These are phyloP conservation scores for Saccharomyces kudriavzevii DNA, from an alignment of 805 yeast species.

Conservation along the genomic window DNA sequence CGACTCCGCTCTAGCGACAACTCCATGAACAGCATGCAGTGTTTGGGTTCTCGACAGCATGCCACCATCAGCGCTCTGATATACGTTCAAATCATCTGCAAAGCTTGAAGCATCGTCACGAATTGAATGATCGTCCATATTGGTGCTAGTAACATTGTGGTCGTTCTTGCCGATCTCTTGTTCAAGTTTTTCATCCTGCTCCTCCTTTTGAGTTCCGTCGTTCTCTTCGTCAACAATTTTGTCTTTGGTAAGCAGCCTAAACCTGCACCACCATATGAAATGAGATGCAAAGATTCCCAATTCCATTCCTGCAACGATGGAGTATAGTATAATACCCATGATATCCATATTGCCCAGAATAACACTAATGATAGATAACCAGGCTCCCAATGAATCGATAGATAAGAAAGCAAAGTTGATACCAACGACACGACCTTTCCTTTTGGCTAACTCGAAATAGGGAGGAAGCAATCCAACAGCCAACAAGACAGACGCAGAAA, in stretches of 20 bases:
- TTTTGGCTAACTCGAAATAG: conserved; percentile 70
- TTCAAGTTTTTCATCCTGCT: not conserved
- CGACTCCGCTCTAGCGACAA: not conserved
- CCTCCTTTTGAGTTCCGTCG: not conserved
- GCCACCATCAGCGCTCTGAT: not conserved
- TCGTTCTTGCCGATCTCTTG: not conserved
- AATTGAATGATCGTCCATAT: not conserved
- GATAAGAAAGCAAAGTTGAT: conserved; percentile 72
- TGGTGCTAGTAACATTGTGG: not conserved
- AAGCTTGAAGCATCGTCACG: not conserved
- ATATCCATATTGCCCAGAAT: conserved; percentile 58
- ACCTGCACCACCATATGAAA: conserved; percentile 54
- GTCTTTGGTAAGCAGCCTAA: conserved; percentile 23
- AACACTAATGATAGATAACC: conserved; percentile 61
- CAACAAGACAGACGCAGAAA: conserved; percentile 65
- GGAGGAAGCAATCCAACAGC: conserved; percentile 83
- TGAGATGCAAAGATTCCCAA: conserved; percentile 70
- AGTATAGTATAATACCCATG: conserved; percentile 73
- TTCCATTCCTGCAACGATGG: conserved; percentile 66
- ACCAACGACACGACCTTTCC: conserved; percentile 81
- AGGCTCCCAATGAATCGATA: conserved; percentile 76
- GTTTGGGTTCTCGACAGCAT: not conserved
- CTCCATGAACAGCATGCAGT: not conserved
- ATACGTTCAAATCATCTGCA: not conserved
- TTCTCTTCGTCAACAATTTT: not conserved